Evolutionary conservation across 495 filamentous ascomycete genomes (phyloP), one percentile per base, ranked within the genome.

Genomic region (Penicillium alfredii): DNA sequence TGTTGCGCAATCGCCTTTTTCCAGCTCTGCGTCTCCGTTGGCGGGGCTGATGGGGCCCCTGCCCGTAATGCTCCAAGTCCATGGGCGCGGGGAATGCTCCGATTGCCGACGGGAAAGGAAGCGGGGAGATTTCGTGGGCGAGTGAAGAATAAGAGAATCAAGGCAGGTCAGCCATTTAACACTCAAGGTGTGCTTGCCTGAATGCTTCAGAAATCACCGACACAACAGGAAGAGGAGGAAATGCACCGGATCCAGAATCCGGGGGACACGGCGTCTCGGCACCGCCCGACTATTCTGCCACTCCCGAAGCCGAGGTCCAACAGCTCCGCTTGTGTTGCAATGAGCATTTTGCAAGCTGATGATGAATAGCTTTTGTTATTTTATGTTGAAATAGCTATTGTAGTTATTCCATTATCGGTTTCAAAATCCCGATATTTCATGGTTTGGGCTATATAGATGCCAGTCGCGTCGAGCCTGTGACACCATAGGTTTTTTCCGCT

Each of bases 1-100:
- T 71, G 33, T 80, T 73, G 47, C 74, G 64, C 48, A 63, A 45
- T 15, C 69, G 57, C 35, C 68, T 68, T 25, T 61, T 56, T 5
- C 46, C 50, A 9, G 39, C 42, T 34, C 55, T 60, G 26, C 55
- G 56, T 47, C 56, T 56, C 27, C 61, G 55, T 42, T 57, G 63
- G 47, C 61, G 68, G 27, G 60, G 58, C 47, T 69, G 64, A 20
- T 67, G 66, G 35, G 61, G 58, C 45, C 45, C 55, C 36, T 55
- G 49, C 17, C 52, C 52, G 41, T 55, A 59, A 20, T 49, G 55
- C 30, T 61, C 62, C 31, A 60, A 43, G 44, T 66, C 64, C 64
- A 68, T 68, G 22, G 38, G 42, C 37, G 45, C 31, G 42, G 40
- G 42, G 45, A 12, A 17, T 18, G 44, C 44, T 45, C 30, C 39